Evolutionary conservation across 768 basidiomycete genomes (phyloP).

Genomic region (Mycena galericulata): DNA sequence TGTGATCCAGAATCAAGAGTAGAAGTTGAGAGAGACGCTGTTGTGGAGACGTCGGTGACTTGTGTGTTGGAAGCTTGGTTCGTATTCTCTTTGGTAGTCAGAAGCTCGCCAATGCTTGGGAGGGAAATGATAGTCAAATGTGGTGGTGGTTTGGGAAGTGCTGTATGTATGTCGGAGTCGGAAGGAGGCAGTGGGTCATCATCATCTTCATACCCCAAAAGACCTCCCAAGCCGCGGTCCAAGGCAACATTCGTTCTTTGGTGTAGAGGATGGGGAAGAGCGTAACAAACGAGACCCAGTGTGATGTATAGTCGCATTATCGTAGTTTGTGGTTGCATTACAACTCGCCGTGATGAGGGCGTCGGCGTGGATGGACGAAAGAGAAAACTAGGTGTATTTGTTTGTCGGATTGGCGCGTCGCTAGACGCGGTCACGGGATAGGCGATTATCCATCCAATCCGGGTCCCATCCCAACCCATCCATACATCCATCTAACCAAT

Average conservation of each 20-base stretch:
- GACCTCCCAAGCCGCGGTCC: constrained; percentile 33
- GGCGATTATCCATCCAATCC: too few species aligned
- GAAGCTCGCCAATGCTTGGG: constrained; percentile 9
- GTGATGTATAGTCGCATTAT: constrained; percentile 27
- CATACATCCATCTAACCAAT: not conserved
- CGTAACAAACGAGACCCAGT: constrained; percentile 17
- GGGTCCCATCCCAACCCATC: too few species aligned
- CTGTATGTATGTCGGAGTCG: constrained; percentile 14
- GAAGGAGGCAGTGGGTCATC: constrained; percentile 14
- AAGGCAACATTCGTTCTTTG: constrained; percentile 11
- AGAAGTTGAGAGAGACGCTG: constrained; percentile 23
- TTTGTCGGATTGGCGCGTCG: not conserved
- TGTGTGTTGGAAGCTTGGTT: constrained; percentile 6
- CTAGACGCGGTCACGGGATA: constrained; percentile 21
- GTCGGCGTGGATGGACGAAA: constrained; percentile 14
- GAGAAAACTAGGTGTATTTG: not conserved
- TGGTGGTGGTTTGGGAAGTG: constrained; percentile 12
- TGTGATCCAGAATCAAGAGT: constrained; percentile 1
- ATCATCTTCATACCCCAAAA: constrained; percentile 34
- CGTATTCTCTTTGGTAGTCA: not conserved
- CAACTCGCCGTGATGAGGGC: not conserved
- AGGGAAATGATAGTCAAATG: constrained; percentile 7
- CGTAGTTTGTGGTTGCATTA: constrained; percentile 18
- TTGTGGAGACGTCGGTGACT: constrained; percentile 2
- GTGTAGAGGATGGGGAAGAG: constrained; percentile 30